Evolutionary conservation across 768 basidiomycete genomes (phyloP).

Genomic region (Collybia nuda): DNA sequence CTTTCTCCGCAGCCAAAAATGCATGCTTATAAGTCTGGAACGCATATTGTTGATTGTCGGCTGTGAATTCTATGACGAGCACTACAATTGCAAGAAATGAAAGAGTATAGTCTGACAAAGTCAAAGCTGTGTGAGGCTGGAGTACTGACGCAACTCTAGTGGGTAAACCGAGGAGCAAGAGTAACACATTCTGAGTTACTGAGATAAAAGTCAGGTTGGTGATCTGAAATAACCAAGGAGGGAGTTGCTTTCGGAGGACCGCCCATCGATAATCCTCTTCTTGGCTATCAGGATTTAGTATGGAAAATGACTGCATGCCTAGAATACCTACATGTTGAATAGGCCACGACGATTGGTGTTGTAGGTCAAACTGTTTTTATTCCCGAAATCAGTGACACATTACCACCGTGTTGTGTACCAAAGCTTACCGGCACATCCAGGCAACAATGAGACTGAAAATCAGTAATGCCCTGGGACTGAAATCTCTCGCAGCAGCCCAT

Average conservation of each 20-base stretch:
- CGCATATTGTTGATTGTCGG: conserved; percentile 91
- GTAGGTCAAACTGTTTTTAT: conserved; percentile 57
- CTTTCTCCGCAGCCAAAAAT: conserved; percentile 29
- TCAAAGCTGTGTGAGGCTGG: conserved; percentile 53
- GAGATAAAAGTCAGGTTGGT: conserved; percentile 69
- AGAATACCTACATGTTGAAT: conserved; percentile 57
- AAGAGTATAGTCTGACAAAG: conserved; percentile 62
- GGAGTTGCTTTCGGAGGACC: conserved; percentile 59
- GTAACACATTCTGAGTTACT: conserved; percentile 75
- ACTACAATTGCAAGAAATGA: conserved; percentile 55
- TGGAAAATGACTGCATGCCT: neutral
- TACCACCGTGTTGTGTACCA: neutral
- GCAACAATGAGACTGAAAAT: conserved; percentile 70
- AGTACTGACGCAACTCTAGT: conserved; percentile 50
- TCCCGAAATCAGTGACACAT: conserved; percentile 11
- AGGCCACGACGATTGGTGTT: conserved; percentile 86
- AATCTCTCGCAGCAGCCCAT: conserved; percentile 40
- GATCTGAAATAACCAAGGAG: conserved; percentile 43
- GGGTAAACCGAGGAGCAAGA: conserved; percentile 70
- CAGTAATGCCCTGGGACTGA: conserved; percentile 70
- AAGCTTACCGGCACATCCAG: conserved; percentile 60
- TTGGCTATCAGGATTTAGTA: conserved; percentile 36
- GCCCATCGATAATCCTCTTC: conserved; percentile 96
- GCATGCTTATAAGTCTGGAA: conserved; percentile 79
- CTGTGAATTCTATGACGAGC: conserved; percentile 71